Base-by-base conservation (phyloP, 768 basidiomycete species). In the Lactarius tabidus region DNA sequence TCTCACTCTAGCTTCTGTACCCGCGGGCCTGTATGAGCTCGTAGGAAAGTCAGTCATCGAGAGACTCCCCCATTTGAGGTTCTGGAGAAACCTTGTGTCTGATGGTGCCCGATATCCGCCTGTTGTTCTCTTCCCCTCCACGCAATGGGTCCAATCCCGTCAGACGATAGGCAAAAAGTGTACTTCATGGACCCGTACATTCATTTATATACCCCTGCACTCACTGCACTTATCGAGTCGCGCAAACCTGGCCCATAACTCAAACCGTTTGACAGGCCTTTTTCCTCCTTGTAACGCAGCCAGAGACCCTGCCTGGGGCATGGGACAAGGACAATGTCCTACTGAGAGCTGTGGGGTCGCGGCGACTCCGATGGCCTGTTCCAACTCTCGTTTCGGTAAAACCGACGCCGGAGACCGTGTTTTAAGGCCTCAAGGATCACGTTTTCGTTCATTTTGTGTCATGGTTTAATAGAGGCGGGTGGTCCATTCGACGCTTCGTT, bases 51-150 rank as follows among this genome's bases (percentile, higher is more conserved):
- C 41, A 20, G 41, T 41, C 20, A 20, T 41, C 9, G 43, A 45
- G 43, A 45, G 43, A 4, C 43, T 45, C 20, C 43, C 3, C 20
- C 20, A 45, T 20, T n/a, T 45, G 10, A 45, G 7, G 43, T 45
- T 45, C 20, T n/a, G 20, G 43, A 45, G n/a, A 45, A n/a, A 45
- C n/a, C 43, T n/a, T n/a, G 20, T 1, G 43, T 33, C 8, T 36
- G 31, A n/a, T 45, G 43, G 43, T 45, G 43, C n/a, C 43, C 43
- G 15, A 45, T n/a, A 4, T n/a, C 20, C 2, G 55, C 35, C 33
- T 56, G 35, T 4, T 56, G 55, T 6, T 56, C 55, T 7, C 55
- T 56, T 56, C 55, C 55, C 33, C 55, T 56, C 20, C 55, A 56
- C 29, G 55, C 55, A 8, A 56, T 56, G 55, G 55, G 55, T 20